A percentile compares a stretch with the other conserved stretches of the same genome.
Conservation (phyloP, 176 grass and related monocot species). For the Cocos nucifera region DNA sequence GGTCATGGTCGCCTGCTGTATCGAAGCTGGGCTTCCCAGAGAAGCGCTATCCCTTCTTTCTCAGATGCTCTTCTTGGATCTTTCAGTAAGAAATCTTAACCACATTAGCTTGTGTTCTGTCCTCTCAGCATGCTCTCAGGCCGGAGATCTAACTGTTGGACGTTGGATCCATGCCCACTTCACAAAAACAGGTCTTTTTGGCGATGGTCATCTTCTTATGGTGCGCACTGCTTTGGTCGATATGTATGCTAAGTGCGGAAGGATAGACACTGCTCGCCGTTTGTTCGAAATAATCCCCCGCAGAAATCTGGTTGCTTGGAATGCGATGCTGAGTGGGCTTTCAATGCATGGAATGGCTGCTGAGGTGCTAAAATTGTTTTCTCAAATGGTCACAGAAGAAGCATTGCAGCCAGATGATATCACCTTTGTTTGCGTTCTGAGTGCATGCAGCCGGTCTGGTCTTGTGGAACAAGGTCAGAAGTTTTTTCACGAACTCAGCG, state of each 20-base stretch:
- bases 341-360: conserved; percentile 17
- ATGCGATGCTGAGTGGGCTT: conserved; percentile 14
- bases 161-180: conserved; percentile 21
- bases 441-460: conserved; percentile 17
- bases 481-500: conserved; percentile 1
- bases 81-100: conserved; percentile 17
- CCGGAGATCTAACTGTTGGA: conserved; percentile 17
- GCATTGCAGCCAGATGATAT: conserved; percentile 17
- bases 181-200: conserved; percentile 5
- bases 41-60: conserved; percentile 10
- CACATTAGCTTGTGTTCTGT: conserved; percentile 17
- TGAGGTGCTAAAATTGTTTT: conserved; percentile 10
- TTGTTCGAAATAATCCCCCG: conserved; percentile 6
- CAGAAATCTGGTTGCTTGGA: conserved; percentile 16
- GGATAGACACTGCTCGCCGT: no score
- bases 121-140: conserved; percentile 20
- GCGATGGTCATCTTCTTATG: not conserved
- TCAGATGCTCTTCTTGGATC: conserved; percentile 1
- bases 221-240: conserved; percentile 1
- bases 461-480: conserved; percentile 13
- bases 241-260: no score
- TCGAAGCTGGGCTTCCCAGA: conserved; percentile 14
- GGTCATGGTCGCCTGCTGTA: conserved; percentile 5
- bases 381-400: conserved; percentile 7
- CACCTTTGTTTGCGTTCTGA: conserved; percentile 14